Evolutionary conservation across 2,329 filamentous ascomycete genomes (phyloP).

Genomic region (Aspergillus pseudotamarii): DNA sequence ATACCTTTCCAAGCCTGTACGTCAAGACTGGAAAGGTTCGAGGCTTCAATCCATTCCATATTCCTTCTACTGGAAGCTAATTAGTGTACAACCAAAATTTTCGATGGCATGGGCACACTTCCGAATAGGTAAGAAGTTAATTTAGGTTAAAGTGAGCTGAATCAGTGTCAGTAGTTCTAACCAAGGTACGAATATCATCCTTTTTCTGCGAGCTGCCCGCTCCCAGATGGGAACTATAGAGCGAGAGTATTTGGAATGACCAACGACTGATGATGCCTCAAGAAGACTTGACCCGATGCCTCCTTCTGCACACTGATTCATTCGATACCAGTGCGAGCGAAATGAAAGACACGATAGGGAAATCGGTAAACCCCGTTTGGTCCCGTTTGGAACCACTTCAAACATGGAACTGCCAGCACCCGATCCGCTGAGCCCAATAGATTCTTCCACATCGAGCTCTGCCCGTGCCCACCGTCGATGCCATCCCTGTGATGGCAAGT

Average conservation of each 20-base stretch:
- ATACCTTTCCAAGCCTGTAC: background rate
- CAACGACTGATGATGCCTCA: background rate
- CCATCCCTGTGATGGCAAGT: background rate
- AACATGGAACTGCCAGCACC: slow-evolving; percentile 18
- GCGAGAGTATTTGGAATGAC: background rate
- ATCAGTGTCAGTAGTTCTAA: background rate
- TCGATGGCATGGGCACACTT: background rate
- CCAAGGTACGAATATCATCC: background rate
- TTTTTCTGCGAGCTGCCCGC: background rate
- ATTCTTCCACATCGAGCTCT: background rate
- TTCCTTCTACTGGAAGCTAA: slow-evolving; percentile 1
- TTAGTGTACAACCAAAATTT: background rate
- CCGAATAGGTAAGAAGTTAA: background rate
- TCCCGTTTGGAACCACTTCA: slow-evolving; percentile 2
- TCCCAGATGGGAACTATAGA: background rate
- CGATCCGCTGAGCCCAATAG: slow-evolving; percentile 5
- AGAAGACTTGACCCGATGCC: background rate
- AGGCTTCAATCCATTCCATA: slow-evolving; percentile 6
- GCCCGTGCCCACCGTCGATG: background rate
- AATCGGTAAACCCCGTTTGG: slow-evolving; percentile 1
- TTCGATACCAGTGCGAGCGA: background rate
- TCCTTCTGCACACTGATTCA: background rate
- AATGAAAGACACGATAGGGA: background rate
- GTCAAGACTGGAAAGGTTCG: background rate
- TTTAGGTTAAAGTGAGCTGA: slow-evolving; percentile 2